Evolutionary conservation across 108 stramenopile genomes (phyloP).

Genomic region (Ochromonas danica): DNA sequence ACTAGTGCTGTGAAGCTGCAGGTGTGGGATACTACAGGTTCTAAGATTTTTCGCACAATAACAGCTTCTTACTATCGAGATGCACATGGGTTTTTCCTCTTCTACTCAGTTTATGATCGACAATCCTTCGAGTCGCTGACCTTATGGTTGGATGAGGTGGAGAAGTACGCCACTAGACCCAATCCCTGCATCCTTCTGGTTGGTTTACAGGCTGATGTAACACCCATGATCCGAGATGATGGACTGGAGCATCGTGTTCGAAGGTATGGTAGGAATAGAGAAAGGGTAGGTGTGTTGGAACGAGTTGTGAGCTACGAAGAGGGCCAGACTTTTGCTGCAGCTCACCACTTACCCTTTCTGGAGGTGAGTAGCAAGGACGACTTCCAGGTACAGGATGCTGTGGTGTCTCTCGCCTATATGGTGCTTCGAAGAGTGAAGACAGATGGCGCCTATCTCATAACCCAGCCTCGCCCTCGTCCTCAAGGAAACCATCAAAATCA

Average conservation of each 20-base stretch:
- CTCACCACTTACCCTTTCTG: too few species aligned
- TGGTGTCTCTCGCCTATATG: too few species aligned
- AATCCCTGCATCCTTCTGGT: too few species aligned
- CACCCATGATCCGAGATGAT: slow-evolving; percentile 4
- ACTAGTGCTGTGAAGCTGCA: slow-evolving; percentile 14
- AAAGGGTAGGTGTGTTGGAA: too few species aligned
- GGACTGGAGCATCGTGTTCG: slow-evolving; percentile 1
- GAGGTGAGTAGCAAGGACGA: too few species aligned
- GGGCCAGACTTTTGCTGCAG: slow-evolving; percentile 5
- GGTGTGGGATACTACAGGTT: too few species aligned
- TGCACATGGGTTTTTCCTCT: slow-evolving; percentile 13
- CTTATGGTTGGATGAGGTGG: slow-evolving; percentile 9
- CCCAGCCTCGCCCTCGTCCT: too few species aligned
- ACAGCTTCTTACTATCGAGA: not conserved
- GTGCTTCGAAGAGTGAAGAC: slow-evolving; percentile 7
- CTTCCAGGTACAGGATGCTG: too few species aligned
- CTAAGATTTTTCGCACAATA: not conserved
- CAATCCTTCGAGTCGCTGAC: slow-evolving; percentile 13
- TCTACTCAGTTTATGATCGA: too few species aligned
- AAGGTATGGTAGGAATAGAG: slow-evolving; percentile 6
- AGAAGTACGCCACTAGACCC: not conserved
- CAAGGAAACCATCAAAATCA: slow-evolving; percentile 6
- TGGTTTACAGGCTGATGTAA: too few species aligned
- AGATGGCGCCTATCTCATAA: too few species aligned
- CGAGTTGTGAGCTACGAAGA: slow-evolving; percentile 1